These are phyloP conservation scores for Citrus unshiu DNA, from an alignment of 345 rosid genomes.

Conservation along the genomic window DNA sequence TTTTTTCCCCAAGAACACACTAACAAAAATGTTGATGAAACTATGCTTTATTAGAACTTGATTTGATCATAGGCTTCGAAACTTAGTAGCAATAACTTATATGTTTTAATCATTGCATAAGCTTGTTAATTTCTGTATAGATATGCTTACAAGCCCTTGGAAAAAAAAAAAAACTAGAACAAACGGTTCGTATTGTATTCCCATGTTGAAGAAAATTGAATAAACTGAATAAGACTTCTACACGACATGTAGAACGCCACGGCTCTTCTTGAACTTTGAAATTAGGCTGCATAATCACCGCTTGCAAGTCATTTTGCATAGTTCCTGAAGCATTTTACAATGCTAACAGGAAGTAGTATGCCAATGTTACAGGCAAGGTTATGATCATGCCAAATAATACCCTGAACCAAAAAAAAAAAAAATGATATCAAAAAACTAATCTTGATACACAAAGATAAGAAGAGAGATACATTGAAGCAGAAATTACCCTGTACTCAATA, in stretches of 20 bases:
- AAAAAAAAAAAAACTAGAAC: neutral
- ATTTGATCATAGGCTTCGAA: no score
- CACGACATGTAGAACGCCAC: neutral
- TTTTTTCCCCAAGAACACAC: neutral
- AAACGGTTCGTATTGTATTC: neutral
- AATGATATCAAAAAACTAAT: neutral
- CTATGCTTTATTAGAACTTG: neutral
- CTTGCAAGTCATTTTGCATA: slow-evolving; percentile 2
- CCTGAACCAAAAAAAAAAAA: slow-evolving; percentile 36
- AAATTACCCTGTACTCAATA: slow-evolving; percentile 70
- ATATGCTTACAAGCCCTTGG: neutral
- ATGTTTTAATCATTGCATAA: neutral
- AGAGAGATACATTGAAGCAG: neutral
- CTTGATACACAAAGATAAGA: neutral
- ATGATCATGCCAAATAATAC: slow-evolving; percentile 76
- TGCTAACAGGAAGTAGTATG: slow-evolving; percentile 67
- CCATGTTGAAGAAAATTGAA: slow-evolving; percentile 1
- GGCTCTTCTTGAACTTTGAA: neutral
- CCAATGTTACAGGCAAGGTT: slow-evolving; percentile 70
- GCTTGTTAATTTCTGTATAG: neutral
- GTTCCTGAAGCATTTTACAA: slow-evolving; percentile 27
- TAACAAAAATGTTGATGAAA: neutral
- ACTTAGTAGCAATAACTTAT: neutral
- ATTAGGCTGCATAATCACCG: slow-evolving; percentile 3
- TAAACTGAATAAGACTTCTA: slow-evolving; percentile 10